Base-by-base conservation (phyloP, 2,329 filamentous ascomycete genomes). In the Fusarium illudens region DNA sequence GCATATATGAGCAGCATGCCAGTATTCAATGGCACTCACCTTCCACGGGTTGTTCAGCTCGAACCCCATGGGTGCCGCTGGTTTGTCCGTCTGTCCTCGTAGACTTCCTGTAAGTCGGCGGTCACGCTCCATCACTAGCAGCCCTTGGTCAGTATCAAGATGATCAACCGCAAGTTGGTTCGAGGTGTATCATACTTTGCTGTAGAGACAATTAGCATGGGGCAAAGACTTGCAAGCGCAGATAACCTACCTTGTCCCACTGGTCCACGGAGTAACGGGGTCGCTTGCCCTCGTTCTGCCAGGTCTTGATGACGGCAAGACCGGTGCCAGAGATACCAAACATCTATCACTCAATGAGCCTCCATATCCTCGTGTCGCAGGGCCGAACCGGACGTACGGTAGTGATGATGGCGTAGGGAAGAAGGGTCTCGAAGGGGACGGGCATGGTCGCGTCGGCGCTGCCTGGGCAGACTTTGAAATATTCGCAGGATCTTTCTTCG, bases 331-430 rank as follows among this genome's bases (percentile, higher is more conserved):
- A 84, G 61, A 84, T 79, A 65, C 87, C 86, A 69, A 90, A 90
- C 88, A 90, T 90, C 88, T 90, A 74, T 8, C 55, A 68, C 52
- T 34, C 19, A 48, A 58, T 79, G 58, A 80, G 75, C 63, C 51
- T 52, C 36, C 19, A 48, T 53, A 25, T 17, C 27, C 44, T 60
- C 34, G 53, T 27, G 33, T 29, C 42, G 58, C 58, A 54, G 39
- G 62, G 32, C 52, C 56, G 50, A 50, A 53, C 20, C 8, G 55
- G 51, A 77, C 86, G 78, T 84, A 90, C 87, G 75, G 79, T 82
- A 73, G 87, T 78, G 78, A 90, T 86, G 83, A 90, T 89, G 78
- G 81, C 88, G 78, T 89, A 90, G 42, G 88, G 87, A 79, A 90
- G 82, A 70, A 90, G 75, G 51, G 87, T 81, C 79, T 90, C 88